Base-by-base conservation (phyloP, 2,329 filamentous ascomycete genomes). In the Neodidymelliopsis sp. region DNA sequence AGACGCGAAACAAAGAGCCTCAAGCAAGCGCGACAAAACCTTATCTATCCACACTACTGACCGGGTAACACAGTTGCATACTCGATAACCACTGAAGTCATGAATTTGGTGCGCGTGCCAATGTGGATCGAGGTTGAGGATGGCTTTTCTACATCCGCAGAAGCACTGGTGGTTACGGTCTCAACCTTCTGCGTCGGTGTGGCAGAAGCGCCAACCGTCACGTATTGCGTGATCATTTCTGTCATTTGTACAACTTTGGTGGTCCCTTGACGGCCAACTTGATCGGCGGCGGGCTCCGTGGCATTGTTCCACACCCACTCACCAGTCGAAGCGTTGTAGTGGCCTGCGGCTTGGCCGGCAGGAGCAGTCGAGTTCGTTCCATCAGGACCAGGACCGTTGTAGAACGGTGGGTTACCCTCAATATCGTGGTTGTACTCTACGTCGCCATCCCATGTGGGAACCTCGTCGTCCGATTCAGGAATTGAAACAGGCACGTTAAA, bases 131-230 rank as follows among this genome's bases (percentile, higher is more conserved):
- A 39, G 6, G 54, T 46, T 8, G 28, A 28, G n/a, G 50, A 42
- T 2, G 37, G 30, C n/a, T 38, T 20, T 10, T 42, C 38, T 6
- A 22, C 8, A 22, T 8, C 11, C 11, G 19, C 38, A n/a, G 12
- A 85, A 72, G 57, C 83, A 86, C 40, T 77, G 76, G 58, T 79
- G 82, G 38, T 74, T 78, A 38, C 84, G 75, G 19, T 81, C 83
- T 43, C 8, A 2, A 22, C 28, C 4, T 44, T 28, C 12, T 35
- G 34, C 6, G 38, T 27, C 8, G 39, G 13, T 10, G 38, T 44
- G 6, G 36, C 20, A 5, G 39, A 41, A 20, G 48, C 30, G n/a
- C 31, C 34, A 8, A 53, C 39, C 4, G 50, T 55, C 2, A 51
- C 40, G 16, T 54, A 46, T 22, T 49, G 44, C 13, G 56, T 55